phyloP scores from a whole-genome alignment of 1,139 yeast genomes.

The Magnusiomyces tetraspermus region DNA sequence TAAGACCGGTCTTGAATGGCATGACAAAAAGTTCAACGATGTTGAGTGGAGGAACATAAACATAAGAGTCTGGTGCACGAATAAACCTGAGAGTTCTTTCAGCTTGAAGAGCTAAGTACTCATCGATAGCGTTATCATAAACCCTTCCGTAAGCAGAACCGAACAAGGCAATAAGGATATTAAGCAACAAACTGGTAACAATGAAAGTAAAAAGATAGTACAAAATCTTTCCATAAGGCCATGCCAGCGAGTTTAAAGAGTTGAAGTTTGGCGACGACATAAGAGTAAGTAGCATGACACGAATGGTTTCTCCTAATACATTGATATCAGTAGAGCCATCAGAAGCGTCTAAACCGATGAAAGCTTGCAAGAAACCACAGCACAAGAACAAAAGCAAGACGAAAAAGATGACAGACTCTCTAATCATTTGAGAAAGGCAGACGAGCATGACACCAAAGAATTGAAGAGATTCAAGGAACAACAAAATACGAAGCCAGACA shows the following conservation, averaged over 20 bases:
- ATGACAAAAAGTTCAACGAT: slow-evolving; percentile 48
- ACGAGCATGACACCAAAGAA: slow-evolving; percentile 88
- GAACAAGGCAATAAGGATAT: slow-evolving; percentile 74
- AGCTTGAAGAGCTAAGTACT: slow-evolving; percentile 76
- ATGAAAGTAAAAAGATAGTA: slow-evolving; percentile 71
- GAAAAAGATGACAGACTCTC: slow-evolving; percentile 72
- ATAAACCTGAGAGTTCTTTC: slow-evolving; percentile 75
- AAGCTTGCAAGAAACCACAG: slow-evolving; percentile 77
- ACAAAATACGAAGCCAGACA: slow-evolving; percentile 72
- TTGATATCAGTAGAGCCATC: slow-evolving; percentile 80
- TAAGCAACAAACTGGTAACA: slow-evolving; percentile 48
- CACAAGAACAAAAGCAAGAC: slow-evolving; percentile 61
- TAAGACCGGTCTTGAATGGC: slow-evolving; percentile 37
- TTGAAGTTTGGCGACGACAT: slow-evolving; percentile 66
- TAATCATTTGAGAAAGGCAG: slow-evolving; percentile 76
- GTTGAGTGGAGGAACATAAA: slow-evolving; percentile 80
- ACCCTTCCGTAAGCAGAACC: slow-evolving; percentile 77
- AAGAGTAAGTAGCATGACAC: slow-evolving; percentile 59
- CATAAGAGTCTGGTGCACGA: slow-evolving; percentile 81
- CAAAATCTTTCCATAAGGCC: slow-evolving; percentile 72
- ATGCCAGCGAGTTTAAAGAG: slow-evolving; percentile 61
- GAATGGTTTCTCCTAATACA: slow-evolving; percentile 40
- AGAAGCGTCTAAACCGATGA: slow-evolving; percentile 76
- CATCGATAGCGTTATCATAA: slow-evolving; percentile 74
- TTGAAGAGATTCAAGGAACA: slow-evolving; percentile 67